Evolutionary conservation across 2,329 filamentous ascomycete species (phyloP).

Genomic region (Chaetomiaceae sp.): DNA sequence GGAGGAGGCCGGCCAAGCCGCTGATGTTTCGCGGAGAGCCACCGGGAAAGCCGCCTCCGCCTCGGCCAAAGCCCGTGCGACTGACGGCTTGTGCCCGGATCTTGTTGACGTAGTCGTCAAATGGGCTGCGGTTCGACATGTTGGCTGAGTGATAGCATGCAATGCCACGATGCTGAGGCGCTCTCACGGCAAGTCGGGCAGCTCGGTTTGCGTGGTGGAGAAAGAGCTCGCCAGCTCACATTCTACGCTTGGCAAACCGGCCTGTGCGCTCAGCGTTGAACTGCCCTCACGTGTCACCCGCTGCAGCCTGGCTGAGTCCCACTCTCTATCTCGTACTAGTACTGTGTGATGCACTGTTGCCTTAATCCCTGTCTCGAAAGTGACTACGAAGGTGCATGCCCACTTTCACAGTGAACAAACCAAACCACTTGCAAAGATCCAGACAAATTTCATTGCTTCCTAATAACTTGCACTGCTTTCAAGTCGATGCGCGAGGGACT

Average conservation of each 20-base stretch:
- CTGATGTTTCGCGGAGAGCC: slow-evolving; percentile 37
- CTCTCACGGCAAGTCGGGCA: slow-evolving; percentile 3
- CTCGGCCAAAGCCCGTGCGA: slow-evolving; percentile 30
- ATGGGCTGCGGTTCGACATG: slow-evolving; percentile 34
- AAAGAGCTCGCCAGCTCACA: slow-evolving; percentile 15
- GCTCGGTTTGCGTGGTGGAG: slow-evolving; percentile 18
- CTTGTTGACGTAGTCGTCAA: slow-evolving; percentile 46
- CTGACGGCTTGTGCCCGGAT: slow-evolving; percentile 41
- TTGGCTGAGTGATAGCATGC: slow-evolving; percentile 18
- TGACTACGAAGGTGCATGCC: too few species aligned
- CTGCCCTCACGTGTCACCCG: too few species aligned
- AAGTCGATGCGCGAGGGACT: neutral
- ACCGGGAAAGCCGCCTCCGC: slow-evolving; percentile 33
- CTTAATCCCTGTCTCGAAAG: too few species aligned
- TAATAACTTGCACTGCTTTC: too few species aligned
- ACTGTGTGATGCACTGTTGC: too few species aligned
- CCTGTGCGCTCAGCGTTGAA: slow-evolving; percentile 3
- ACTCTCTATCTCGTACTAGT: too few species aligned
- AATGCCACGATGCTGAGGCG: slow-evolving; percentile 3
- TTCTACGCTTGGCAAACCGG: neutral
- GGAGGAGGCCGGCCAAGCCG: slow-evolving; percentile 35
- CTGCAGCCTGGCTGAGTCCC: too few species aligned
- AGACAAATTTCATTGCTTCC: too few species aligned
- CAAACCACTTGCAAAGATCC: too few species aligned
- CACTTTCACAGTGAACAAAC: too few species aligned